A percentile compares a stretch with the other conserved stretches of the same genome.
Evolutionary conservation across 2,329 filamentous ascomycete species (phyloP).

Genomic region (Trichoderma atrobrunneum): DNA sequence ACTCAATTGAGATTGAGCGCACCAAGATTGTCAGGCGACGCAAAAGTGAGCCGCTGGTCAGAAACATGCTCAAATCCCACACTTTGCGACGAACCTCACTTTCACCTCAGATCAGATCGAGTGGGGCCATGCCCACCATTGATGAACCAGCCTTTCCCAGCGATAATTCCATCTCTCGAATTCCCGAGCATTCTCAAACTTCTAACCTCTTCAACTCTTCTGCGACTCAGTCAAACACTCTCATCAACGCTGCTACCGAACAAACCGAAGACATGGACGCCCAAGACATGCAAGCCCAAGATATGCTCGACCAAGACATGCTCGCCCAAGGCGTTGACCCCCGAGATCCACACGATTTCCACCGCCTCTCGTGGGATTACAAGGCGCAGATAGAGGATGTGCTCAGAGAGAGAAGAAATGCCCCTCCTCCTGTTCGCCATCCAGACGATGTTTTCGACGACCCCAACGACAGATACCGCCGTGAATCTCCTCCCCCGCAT

Average conservation of each 20-base stretch:
- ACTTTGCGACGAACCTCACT: slow-evolving; percentile 28
- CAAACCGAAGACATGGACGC: neutral
- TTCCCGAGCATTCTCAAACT: neutral
- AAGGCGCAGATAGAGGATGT: neutral
- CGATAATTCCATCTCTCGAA: neutral
- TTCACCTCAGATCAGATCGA: slow-evolving; percentile 27
- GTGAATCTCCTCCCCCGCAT: slow-evolving; percentile 21
- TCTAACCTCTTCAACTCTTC: neutral
- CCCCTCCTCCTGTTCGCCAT: neutral
- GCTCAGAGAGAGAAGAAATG: neutral
- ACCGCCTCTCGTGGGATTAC: neutral
- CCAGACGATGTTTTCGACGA: slow-evolving; percentile 31
- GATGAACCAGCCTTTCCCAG: neutral
- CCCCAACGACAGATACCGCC: slow-evolving; percentile 23
- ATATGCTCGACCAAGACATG: too few relatives aligned
- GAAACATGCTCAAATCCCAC: slow-evolving; percentile 24
- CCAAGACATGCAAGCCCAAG: neutral
- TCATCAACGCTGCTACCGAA: neutral
- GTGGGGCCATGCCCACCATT: neutral
- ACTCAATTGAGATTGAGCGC: slow-evolving; percentile 25
- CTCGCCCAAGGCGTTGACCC: neutral
- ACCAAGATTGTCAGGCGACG: slow-evolving; percentile 30
- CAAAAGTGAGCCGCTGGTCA: slow-evolving; percentile 36
- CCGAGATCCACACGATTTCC: neutral
- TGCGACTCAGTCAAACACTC: neutral